Base-by-base conservation (phyloP, 495 filamentous ascomycete species). In the Cercophora samala region DNA sequence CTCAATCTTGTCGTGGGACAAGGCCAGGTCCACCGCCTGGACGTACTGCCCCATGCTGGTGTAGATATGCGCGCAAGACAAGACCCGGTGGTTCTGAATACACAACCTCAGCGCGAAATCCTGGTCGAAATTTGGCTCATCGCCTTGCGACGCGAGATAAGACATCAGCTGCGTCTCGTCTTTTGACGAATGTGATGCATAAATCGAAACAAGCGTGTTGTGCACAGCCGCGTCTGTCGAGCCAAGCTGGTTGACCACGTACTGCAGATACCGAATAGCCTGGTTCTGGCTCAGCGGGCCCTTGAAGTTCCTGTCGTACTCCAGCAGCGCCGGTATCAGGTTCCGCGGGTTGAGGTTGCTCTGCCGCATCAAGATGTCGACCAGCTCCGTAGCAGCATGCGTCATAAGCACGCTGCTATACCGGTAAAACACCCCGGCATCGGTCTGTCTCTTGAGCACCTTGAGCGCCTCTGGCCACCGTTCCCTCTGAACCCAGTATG, bases 401-500 rank as follows among this genome's bases (percentile, higher is more conserved):
- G 89, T 90, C 90, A 99, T 97, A 60, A 98, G 84, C n/a, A 97
- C 93, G 69, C 89, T 96, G 79, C 90, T 92, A 75, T 97, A 97
- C 60, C 91, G 90, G 82, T 98, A 98, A 76, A 98, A 97, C 61
- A 97, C 89, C 62, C 96, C 91, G 0, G 92, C 86, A 58, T 97
- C 90, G 32, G 89, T 95, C 79, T 99, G 95, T 72, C 89, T 89
- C 75, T 97, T 94, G 19, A 99, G 81, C 42, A 97, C 91, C 65
- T 88, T 87, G 69, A 99, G 78, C 4, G 93, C 90, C 68, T 97
- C 91, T n/a, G 85, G 76, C 95, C 95, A 99, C 69, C 92, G 87
- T 77, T 97, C 95, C 64, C 95, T 86, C 76, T 97, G 96, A 24
- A 97, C 89, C 96, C 96, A 99, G 80, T 99, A 99, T 0, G 91